A percentile compares a stretch with the other conserved stretches of the same genome.
Evolutionary conservation across 768 basidiomycete genomes (phyloP).

Genomic region (Serendipita sp.): DNA sequence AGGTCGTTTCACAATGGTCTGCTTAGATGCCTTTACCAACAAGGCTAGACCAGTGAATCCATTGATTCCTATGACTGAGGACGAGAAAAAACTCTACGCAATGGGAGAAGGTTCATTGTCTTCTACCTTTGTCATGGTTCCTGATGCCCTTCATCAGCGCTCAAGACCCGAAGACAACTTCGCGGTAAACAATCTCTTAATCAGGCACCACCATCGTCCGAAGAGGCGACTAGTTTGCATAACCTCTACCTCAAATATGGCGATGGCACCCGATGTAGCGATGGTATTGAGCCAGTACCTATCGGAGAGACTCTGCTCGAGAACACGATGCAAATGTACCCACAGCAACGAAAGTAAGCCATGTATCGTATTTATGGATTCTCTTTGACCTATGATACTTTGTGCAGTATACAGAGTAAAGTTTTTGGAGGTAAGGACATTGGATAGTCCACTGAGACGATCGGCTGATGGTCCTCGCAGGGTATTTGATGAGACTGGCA

Average conservation of each 20-base stretch:
- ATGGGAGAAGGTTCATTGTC: slow-evolving; percentile 47
- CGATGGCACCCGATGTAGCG: slow-evolving; percentile 22
- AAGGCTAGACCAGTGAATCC: slow-evolving; percentile 48
- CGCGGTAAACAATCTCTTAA: slow-evolving; percentile 43
- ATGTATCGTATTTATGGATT: not conserved
- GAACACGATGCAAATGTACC: slow-evolving; percentile 64
- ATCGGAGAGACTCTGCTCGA: slow-evolving; percentile 62
- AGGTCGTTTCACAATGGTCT: slow-evolving; percentile 93
- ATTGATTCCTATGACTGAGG: slow-evolving; percentile 39
- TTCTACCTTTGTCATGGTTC: not conserved
- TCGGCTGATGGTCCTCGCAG: slow-evolving; percentile 14
- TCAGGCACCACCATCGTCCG: slow-evolving; percentile 55
- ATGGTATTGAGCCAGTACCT: slow-evolving; percentile 39
- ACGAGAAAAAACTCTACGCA: slow-evolving; percentile 43
- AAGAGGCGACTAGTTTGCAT: slow-evolving; percentile 55
- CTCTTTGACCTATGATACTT: not conserved
- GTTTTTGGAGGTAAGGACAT: slow-evolving; percentile 49
- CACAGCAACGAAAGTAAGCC: slow-evolving; percentile 61
- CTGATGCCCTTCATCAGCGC: slow-evolving; percentile 27
- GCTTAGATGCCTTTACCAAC: slow-evolving; percentile 52
- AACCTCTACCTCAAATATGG: slow-evolving; percentile 48
- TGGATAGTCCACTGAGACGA: not conserved
- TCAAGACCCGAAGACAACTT: slow-evolving; percentile 42
- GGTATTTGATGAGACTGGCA: slow-evolving; percentile 47
- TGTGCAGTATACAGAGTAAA: slow-evolving; percentile 55